These are phyloP conservation scores for Cyclotella kingstonii DNA, from an alignment of 108 stramenopile genomes.

Conservation along the genomic window DNA sequence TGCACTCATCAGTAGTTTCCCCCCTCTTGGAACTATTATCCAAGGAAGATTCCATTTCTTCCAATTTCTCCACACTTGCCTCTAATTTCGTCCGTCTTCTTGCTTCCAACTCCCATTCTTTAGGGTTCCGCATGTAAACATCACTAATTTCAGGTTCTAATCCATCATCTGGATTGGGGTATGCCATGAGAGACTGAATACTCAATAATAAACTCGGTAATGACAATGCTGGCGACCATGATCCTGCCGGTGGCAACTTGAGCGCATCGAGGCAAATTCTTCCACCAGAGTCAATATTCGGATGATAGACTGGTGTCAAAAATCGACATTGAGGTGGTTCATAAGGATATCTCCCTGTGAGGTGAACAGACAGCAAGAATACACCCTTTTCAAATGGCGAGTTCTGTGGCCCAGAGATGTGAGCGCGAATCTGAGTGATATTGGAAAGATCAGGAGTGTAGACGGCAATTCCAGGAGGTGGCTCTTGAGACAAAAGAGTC, in stretches of 20 bases:
- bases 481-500: conserved; percentile 51
- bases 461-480: conserved; percentile 68
- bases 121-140: conserved; percentile 31
- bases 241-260: conserved; percentile 55
- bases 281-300: conserved; percentile 67
- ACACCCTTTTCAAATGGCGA: conserved; percentile 65
- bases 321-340: conserved; percentile 74
- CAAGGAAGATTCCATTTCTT: conserved; percentile 41
- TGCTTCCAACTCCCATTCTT: conserved; percentile 37
- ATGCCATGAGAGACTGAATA: conserved; percentile 64
- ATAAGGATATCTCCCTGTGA: conserved; percentile 60
- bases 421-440: conserved; percentile 58
- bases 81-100: conserved; percentile 30
- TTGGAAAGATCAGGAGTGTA: conserved; percentile 55
- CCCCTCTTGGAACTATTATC: too few relatives aligned
- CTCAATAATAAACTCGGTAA: conserved; percentile 61
- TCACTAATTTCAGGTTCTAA: conserved; percentile 69
- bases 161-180: conserved; percentile 76
- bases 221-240: conserved; percentile 72
- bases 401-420: conserved; percentile 63
- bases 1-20: too few relatives aligned
- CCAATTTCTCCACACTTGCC: conserved; percentile 37
- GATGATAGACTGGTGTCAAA: conserved; percentile 68
- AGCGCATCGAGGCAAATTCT: conserved; percentile 72
- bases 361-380: conserved; percentile 52